These are phyloP conservation scores for Saccharomyces jurei DNA, from an alignment of 805 yeast species.

Conservation along the genomic window DNA sequence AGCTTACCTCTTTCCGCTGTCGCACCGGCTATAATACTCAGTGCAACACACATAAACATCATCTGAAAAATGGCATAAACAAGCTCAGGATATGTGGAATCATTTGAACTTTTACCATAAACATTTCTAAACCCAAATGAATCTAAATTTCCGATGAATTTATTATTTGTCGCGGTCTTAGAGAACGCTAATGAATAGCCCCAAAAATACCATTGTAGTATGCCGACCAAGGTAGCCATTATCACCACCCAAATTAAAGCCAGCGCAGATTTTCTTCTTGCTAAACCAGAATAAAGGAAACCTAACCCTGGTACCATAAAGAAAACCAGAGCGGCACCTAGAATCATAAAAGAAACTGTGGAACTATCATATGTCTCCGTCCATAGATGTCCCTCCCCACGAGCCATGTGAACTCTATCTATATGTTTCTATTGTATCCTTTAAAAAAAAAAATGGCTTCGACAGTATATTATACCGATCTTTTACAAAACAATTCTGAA, in stretches of 20 bases:
- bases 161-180: constrained; percentile 58
- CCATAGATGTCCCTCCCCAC: constrained; percentile 15
- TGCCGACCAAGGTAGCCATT: constrained; percentile 63
- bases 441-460: neutral
- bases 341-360: constrained; percentile 42
- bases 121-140: constrained; percentile 76
- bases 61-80: constrained; percentile 83
- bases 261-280: constrained; percentile 82
- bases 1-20: constrained; percentile 89
- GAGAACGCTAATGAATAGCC: constrained; percentile 92
- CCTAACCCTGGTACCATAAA: constrained; percentile 95
- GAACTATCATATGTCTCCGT: constrained; percentile 39
- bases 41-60: constrained; percentile 85
- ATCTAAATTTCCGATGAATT: constrained; percentile 80
- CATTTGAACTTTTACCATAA: constrained; percentile 35
- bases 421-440: neutral
- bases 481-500: neutral
- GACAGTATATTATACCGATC: neutral
- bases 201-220: constrained; percentile 96
- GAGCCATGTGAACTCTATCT: constrained; percentile 4
- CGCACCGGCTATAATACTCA: constrained; percentile 87
- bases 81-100: constrained; percentile 62
- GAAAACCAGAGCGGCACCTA: constrained; percentile 66
- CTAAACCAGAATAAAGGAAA: constrained; percentile 83
- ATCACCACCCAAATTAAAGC: constrained; percentile 77